Evolutionary conservation across 192 early-diverging fungal species (phyloP), one percentile per base, ranked within the genome.

Genomic region (Pilobolus umbonatus): DNA sequence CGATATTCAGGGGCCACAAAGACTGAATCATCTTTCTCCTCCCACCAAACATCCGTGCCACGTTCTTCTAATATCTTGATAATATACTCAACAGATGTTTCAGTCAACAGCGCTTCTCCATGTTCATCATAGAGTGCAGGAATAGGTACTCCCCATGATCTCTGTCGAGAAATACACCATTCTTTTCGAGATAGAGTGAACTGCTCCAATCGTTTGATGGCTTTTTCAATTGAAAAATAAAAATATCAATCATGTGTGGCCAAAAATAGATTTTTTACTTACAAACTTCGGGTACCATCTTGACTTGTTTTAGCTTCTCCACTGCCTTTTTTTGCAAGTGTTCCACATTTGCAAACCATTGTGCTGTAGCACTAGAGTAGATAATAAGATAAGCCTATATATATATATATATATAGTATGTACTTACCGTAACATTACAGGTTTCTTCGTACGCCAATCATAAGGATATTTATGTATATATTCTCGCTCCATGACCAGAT

Each of bases 81-180:
- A 15, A 91, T 81, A 62, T 89, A 83, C 40, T 73, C 64, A 14
- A 89, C 81, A 10, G 85, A 86, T 24, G 70, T 68, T 12, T 73
- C 71, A 4, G 85, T 88, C 45, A 89, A 68, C 25, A 91, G 57
- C 1, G 86, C 81, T 35, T 83, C 76, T 30, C 80, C 84, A 0
- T 76, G 82, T 34, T 69, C 72, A 35, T 89, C 74, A 59, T 89
- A 91, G 15, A 91, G 48, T 3, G 86, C 89, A 0, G 89, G 89
- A 40, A 89, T 91, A 1, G 89, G 87, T 6, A 91, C 87, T 24
- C 89, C 89, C 89, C 89, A 91, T 7, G 85, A 77, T 21, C 87
- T 75, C 68, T 91, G 89, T 14, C 89, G 77, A 28, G 89, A 91
- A 39, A 91, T 89, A 65, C 87, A 91, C 89, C 89, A 91, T 71